These are phyloP conservation scores for Rhodofomes roseus DNA, from an alignment of 1,284 basidiomycete genomes.

Conservation along the genomic window DNA sequence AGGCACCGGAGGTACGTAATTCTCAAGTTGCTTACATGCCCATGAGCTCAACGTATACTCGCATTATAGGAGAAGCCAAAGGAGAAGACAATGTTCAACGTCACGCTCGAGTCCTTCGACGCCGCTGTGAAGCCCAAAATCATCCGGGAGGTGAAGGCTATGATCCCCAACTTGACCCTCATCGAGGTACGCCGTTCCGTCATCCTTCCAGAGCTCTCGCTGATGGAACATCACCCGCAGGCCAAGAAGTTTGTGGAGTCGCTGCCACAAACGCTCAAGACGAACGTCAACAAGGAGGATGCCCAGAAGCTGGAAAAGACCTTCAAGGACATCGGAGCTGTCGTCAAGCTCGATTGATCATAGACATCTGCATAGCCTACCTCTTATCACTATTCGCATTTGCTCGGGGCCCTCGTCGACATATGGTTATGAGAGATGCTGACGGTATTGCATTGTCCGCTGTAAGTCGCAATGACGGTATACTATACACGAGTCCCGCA, in stretches of 20 bases:
- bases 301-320: constrained; percentile 94
- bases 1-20: constrained; percentile 58
- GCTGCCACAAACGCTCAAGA: constrained; percentile 91
- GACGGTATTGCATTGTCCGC: constrained; percentile 11
- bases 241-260: constrained; percentile 99
- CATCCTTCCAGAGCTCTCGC: constrained; percentile 8
- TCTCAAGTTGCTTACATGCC: background rate
- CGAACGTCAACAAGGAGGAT: constrained; percentile 95
- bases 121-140: constrained; percentile 92
- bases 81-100: constrained; percentile 97
- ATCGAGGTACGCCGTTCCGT: constrained; percentile 75
- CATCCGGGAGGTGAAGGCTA: constrained; percentile 96
- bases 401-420: constrained; percentile 14
- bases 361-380: constrained; percentile 12
- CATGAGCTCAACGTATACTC: background rate
- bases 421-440: background rate
- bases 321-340: constrained; percentile 88
- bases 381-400: constrained; percentile 49
- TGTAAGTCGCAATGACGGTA: constrained; percentile 3
- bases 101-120: constrained; percentile 93
- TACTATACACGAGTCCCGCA: constrained; percentile 8
- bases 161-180: constrained; percentile 92
- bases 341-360: constrained; percentile 76
- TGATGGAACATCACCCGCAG: constrained; percentile 37
- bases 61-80: constrained; percentile 84